Evolutionary conservation across 305 asterid species (phyloP), one percentile per base, ranked within the genome.

Genomic region (Striga hermonthica): DNA sequence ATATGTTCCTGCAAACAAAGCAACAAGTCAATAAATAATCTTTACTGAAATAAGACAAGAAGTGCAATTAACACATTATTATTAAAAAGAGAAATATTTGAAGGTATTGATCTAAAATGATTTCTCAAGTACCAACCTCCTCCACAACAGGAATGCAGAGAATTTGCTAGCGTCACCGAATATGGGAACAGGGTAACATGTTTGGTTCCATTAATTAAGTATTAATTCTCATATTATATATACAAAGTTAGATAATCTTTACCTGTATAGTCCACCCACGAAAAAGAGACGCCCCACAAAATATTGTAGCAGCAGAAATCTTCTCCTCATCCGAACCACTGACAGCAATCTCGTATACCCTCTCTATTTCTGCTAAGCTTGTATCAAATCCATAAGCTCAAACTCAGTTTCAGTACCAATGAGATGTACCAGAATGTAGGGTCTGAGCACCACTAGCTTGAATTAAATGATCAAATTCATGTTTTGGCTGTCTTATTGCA

Each of bases 211-310:
- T 59, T 57, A 61, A 40, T 56, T 69, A 55, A 41, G 45, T 39
- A 41, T 39, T 58, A 60, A 12, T 55, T 45, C 50, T 57, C 22
- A 56, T 40, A 37, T 63, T 54, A n/a, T 5, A n/a, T 5, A 69
- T 55, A 63, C 48, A 2, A 10, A 71, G 71, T 41, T 28, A n/a
- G 45, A 66, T 62, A 66, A 61, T 64, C 55, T 61, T 48, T 79
- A 90, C 99, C 99, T 94, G 99, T 74, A 94, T 69, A 81, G 84
- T 94, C 99, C 99, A 94, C 57, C 99, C 98, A 73, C 96, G 98
- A 76, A 72, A 67, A 72, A 94, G 85, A 79, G 97, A 90, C 74
- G 99, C 93, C 72, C 98, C 98, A 61, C 98, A 90, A 56, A 94
- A 78, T 78, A 94, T 67, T 64, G 88, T 84, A 74, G 97, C 98